Conservation (phyloP, 768 basidiomycete species). For the Mycena indigotica region DNA sequence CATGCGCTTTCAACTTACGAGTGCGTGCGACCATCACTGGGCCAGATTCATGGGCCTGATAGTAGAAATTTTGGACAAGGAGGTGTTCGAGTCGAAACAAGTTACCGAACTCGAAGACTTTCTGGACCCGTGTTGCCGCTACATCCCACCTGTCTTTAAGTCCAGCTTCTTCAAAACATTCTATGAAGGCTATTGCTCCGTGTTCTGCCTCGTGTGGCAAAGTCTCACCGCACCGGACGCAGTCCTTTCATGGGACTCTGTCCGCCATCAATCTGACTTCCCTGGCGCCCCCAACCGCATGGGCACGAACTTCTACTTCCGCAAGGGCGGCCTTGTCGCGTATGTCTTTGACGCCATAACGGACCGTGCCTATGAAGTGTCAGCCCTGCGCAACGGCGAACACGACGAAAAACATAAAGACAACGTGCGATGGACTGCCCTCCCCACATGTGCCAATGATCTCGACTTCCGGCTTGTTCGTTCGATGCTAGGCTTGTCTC, state of each 20-base stretch:
- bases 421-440: conserved; percentile 17
- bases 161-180: conserved; percentile 23
- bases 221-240: neutral
- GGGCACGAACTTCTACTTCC: no score
- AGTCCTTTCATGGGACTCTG: neutral
- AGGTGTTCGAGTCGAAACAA: neutral
- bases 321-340: conserved; percentile 30
- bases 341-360: conserved; percentile 34
- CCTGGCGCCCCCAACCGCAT: no score
- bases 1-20: conserved; percentile 18
- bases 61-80: no score
- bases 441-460: conserved; percentile 30
- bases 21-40: neutral
- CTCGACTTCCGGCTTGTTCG: conserved; percentile 33
- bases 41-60: neutral
- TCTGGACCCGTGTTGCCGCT: conserved; percentile 1
- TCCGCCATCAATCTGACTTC: no score
- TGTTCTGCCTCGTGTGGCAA: conserved; percentile 20
- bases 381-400: conserved; percentile 26
- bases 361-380: conserved; percentile 28
- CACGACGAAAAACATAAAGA: conserved; percentile 25
- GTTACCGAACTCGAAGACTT: conserved; percentile 8
- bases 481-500: conserved; percentile 27
- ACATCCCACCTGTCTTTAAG: conserved; percentile 13
- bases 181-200: conserved; percentile 30